Evolutionary conservation across 139 green algal species (phyloP).

Genomic region (Ettlia oleoabundans): DNA sequence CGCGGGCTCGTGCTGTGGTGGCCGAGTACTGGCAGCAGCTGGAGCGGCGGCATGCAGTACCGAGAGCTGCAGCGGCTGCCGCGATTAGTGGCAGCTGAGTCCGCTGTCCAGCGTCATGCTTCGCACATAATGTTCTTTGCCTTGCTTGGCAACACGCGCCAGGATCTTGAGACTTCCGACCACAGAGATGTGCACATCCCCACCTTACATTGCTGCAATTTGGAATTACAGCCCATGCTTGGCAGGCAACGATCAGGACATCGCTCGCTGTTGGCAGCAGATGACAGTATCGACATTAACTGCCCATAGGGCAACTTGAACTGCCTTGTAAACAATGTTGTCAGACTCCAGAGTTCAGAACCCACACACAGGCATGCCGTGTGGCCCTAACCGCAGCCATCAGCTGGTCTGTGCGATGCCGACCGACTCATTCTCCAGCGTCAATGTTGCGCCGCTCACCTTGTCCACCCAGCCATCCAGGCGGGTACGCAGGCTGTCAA

Average conservation of each 20-base stretch:
- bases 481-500: constrained; percentile 65
- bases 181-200: too few species aligned
- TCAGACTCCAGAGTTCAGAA: background rate
- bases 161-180: too few species aligned
- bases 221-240: too few species aligned
- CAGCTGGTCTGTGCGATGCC: constrained; percentile 53
- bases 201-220: too few species aligned
- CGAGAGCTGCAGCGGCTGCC: background rate
- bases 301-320: too few species aligned
- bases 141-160: too few species aligned
- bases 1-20: background rate
- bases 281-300: too few species aligned
- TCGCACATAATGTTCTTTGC: too few species aligned
- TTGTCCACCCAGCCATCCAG: constrained; percentile 90
- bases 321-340: background rate
- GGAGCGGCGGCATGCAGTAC: background rate
- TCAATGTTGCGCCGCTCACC: constrained; percentile 63
- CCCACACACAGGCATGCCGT: background rate
- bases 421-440: constrained; percentile 74
- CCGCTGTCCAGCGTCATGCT: too few species aligned
- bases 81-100: too few species aligned
- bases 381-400: background rate
- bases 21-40: background rate
- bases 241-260: too few species aligned
- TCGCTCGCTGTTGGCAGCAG: too few species aligned